phyloP scores from a whole-genome alignment of 768 basidiomycete species.

The Trametes coccinea region DNA sequence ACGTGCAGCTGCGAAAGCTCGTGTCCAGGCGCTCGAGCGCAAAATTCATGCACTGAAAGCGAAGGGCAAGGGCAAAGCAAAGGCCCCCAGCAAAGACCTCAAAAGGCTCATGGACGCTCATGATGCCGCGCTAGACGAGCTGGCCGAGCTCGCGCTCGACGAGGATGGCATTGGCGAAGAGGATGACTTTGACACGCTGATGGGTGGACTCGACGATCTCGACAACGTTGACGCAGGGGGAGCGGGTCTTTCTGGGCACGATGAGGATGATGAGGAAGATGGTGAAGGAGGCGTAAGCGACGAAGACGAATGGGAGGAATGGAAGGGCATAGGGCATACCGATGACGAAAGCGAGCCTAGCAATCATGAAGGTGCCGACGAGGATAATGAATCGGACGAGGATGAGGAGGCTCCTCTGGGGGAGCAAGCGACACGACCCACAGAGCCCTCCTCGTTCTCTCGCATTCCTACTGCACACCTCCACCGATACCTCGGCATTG shows the following conservation, averaged over 20 bases:
- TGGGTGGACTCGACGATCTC: conserved; percentile 23
- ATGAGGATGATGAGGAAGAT: conserved; percentile 13
- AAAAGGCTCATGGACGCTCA: conserved; percentile 24
- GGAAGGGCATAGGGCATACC: conserved; percentile 16
- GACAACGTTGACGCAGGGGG: not conserved
- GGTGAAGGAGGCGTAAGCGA: conserved; percentile 4
- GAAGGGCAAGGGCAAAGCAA: conserved; percentile 25
- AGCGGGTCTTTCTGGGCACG: not conserved
- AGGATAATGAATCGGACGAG: conserved; percentile 11
- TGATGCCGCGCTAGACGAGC: conserved; percentile 29
- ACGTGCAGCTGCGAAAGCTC: conserved; percentile 26
- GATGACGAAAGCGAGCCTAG: conserved; percentile 1
- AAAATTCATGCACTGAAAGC: conserved; percentile 23
- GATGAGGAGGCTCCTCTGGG: conserved; percentile 3
- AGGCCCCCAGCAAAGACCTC: conserved; percentile 22
- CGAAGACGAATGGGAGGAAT: conserved; percentile 13
- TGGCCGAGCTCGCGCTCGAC: conserved; percentile 24
- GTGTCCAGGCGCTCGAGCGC: conserved; percentile 27
- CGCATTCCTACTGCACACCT: conserved; percentile 32
- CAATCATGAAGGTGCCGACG: not conserved
- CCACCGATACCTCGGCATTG: conserved; percentile 28
- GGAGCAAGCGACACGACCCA: conserved; percentile 5
- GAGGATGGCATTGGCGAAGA: conserved; percentile 25
- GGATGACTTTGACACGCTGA: conserved; percentile 33
- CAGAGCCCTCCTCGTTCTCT: conserved; percentile 34